A percentile compares a stretch with the other conserved stretches of the same genome.
phyloP scores from a whole-genome alignment of 768 basidiomycete species.

The Suillus tomentosus region DNA sequence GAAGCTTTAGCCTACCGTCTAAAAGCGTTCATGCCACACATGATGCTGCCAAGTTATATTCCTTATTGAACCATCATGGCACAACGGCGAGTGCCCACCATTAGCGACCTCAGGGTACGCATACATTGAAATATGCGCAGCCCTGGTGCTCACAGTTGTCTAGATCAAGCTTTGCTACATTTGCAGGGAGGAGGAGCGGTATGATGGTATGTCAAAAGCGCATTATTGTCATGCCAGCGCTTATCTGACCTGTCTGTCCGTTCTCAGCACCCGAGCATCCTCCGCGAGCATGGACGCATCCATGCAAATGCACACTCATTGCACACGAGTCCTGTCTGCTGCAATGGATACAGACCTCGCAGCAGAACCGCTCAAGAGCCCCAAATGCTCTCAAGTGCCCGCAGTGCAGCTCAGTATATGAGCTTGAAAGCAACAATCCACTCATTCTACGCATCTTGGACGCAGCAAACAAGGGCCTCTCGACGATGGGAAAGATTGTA shows the following conservation, averaged over 20 bases:
- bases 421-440: constrained; percentile 67
- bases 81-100: constrained; percentile 32
- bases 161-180: constrained; percentile 80
- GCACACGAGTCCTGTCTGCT: constrained; percentile 81
- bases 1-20: neutral
- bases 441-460: constrained; percentile 50
- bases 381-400: constrained; percentile 76
- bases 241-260: constrained; percentile 10
- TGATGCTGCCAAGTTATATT: neutral
- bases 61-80: constrained; percentile 24
- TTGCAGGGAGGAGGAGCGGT: constrained; percentile 70
- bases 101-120: constrained; percentile 36
- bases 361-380: constrained; percentile 54
- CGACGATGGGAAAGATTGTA: constrained; percentile 52
- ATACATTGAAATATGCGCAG: constrained; percentile 10
- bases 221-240: neutral
- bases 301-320: constrained; percentile 77
- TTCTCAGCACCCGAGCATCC: constrained; percentile 46
- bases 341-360: constrained; percentile 76
- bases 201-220: constrained; percentile 37
- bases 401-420: constrained; percentile 69
- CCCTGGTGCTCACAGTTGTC: constrained; percentile 1
- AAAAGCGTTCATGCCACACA: neutral
- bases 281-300: constrained; percentile 70
- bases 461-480: constrained; percentile 50